Evolutionary conservation across 2,329 filamentous ascomycete species (phyloP).

Genomic region (Fusarium dlaminii): DNA sequence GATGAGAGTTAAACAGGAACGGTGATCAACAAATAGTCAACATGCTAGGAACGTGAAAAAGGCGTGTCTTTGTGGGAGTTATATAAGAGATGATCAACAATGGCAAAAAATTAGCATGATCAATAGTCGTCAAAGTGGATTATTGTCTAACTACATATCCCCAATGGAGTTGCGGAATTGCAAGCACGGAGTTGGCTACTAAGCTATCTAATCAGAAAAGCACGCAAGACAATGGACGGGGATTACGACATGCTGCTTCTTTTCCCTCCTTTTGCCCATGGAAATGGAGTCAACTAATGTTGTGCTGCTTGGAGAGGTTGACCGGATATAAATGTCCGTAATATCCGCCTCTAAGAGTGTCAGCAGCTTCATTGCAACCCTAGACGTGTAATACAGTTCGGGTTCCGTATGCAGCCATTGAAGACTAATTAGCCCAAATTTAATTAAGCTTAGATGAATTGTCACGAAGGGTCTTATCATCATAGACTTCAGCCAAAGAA

Average conservation of each 20-base stretch:
- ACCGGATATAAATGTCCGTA: constrained; percentile 21
- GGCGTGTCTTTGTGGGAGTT: not conserved
- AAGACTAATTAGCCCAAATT: not conserved
- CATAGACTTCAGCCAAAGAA: not conserved
- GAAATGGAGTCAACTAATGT: constrained; percentile 9
- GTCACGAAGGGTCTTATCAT: not conserved
- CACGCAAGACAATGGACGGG: constrained; percentile 3
- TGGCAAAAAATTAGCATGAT: not conserved
- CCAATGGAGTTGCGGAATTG: constrained; percentile 20
- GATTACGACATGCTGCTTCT: not conserved
- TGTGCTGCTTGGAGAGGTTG: constrained; percentile 1
- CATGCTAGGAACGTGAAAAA: not conserved
- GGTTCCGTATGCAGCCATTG: not conserved
- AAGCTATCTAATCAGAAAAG: constrained; percentile 22
- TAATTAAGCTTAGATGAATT: not conserved
- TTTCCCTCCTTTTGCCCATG: not conserved
- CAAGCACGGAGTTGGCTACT: not conserved
- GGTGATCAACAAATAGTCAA: not conserved
- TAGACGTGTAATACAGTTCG: not conserved
- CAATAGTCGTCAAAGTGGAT: constrained; percentile 9
- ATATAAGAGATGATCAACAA: not conserved
- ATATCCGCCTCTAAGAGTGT: not conserved
- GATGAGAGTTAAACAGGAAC: not conserved
- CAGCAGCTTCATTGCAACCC: not conserved
- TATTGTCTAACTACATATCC: constrained; percentile 3